Conservation (phyloP, 2,329 filamentous ascomycete species). For the Verticillium longisporum region DNA sequence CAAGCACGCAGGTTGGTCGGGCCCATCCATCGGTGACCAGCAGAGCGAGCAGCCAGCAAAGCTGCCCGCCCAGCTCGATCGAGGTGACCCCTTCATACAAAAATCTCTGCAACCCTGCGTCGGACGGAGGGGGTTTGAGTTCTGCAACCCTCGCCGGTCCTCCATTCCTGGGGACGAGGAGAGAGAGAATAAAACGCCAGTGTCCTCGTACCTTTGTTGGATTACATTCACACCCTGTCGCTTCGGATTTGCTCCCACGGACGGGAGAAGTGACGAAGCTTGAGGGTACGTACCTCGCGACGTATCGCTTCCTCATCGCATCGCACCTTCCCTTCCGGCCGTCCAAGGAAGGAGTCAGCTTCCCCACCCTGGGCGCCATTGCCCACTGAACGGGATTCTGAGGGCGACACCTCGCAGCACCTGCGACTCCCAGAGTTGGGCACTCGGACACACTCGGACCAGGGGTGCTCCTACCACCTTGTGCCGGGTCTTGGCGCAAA, state of each 20-base stretch:
- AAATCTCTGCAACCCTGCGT: conserved; percentile 1
- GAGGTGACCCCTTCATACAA: background rate
- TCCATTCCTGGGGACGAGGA: background rate
- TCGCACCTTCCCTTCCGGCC: background rate
- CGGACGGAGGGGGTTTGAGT: background rate
- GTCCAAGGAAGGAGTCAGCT: background rate
- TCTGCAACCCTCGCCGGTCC: background rate
- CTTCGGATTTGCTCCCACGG: background rate
- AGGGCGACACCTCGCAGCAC: background rate
- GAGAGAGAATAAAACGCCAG: background rate
- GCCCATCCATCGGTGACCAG: background rate
- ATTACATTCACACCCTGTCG: background rate
- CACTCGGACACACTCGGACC: background rate
- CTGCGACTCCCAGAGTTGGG: background rate
- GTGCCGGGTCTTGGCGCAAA: background rate
- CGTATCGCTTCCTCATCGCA: background rate
- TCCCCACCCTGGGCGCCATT: background rate
- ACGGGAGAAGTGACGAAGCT: background rate
- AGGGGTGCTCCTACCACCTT: background rate
- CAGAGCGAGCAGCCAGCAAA: background rate
- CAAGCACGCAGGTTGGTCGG: background rate
- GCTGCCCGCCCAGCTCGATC: background rate
- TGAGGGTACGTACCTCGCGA: background rate
- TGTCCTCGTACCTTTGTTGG: background rate
- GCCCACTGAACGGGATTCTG: background rate